Evolutionary conservation across 2,329 filamentous ascomycete genomes (phyloP).

Genomic region (Aureobasidium sp.): DNA sequence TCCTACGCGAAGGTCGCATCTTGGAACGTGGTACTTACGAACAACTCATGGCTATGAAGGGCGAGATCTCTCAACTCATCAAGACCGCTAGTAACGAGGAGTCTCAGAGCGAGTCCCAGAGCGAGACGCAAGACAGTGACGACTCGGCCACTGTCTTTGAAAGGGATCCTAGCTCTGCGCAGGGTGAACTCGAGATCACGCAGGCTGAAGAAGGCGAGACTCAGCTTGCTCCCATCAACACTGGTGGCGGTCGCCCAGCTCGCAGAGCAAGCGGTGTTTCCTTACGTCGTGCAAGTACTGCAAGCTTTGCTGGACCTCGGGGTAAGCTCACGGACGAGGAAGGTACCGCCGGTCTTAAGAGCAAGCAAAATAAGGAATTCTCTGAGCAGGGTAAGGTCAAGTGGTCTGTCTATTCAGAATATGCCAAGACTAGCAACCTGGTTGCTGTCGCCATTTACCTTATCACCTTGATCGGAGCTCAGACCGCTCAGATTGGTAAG

Average conservation of each 20-base stretch:
- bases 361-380: constrained; percentile 78
- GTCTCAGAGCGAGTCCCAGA: constrained; percentile 31
- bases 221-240: constrained; percentile 68
- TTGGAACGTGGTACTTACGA: constrained; percentile 84
- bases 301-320: constrained; percentile 77
- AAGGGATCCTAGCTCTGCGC: constrained; percentile 37
- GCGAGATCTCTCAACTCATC: constrained; percentile 76
- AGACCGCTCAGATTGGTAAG: constrained; percentile 71
- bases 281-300: constrained; percentile 80
- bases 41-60: constrained; percentile 88
- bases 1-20: constrained; percentile 75
- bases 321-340: constrained; percentile 82
- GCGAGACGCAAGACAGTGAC: constrained; percentile 49
- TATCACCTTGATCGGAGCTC: constrained; percentile 64
- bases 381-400: constrained; percentile 96
- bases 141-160: constrained; percentile 55
- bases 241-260: constrained; percentile 44
- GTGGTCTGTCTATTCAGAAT: constrained; percentile 89
- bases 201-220: constrained; percentile 61
- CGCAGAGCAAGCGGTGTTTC: constrained; percentile 64
- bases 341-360: constrained; percentile 53
- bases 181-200: constrained; percentile 46
- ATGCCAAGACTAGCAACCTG: constrained; percentile 89
- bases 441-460: constrained; percentile 75
- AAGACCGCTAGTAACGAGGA: constrained; percentile 58